Base-by-base conservation (phyloP, 345 rosid species). In the Syzygium grande region DNA sequence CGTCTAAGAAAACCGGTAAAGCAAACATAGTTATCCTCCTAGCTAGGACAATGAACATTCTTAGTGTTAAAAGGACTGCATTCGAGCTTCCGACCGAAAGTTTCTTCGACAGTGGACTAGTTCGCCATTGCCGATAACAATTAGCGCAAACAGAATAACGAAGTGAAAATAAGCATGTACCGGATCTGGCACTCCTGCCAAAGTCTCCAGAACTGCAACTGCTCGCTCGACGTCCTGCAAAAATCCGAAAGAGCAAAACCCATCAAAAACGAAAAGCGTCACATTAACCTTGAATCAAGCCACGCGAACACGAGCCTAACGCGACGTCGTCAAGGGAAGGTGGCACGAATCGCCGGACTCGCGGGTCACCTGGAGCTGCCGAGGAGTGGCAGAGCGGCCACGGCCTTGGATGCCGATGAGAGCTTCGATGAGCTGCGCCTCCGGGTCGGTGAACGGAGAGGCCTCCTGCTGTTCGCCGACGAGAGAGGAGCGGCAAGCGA, bases 391-490 rank as follows among this genome's bases (percentile, higher is more conserved):
- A 0, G 98, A 95, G 88, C 94, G 93, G 85, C 99, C 99, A 52
- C 99, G 93, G 89, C 99, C 99, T 93, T 98, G 99, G 87, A 98
- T 95, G 19, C 99, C 98, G 15, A 95, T 92, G 25, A 98, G 95
- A 6, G 99, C 99, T 51, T 95, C 93, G 80, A 98, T 91, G 46
- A 98, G 94, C 59, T 91, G 90, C 89, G 91, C 91, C 90, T 98
- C 99, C 63, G 92, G 94, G n/a, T 93, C 94, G 4, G 92, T 92
- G 90, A 95, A 94, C 30, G 94, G 87, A 4, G 90, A 65, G 41
- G 84, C 85, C 54, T 85, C 85, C 87, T 87, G 92, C 38, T 86
- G 86, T n/a, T 89, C 91, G 52, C 89, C 90, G 7, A 89, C 87
- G 17, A 89, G 61, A 54, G 93, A 89, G 41, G 91, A 91, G 41